A percentile compares a stretch with the other conserved stretches of the same genome.
Evolutionary conservation across 106 monocot genomes (phyloP).

Genomic region (Vanilla planifolia): DNA sequence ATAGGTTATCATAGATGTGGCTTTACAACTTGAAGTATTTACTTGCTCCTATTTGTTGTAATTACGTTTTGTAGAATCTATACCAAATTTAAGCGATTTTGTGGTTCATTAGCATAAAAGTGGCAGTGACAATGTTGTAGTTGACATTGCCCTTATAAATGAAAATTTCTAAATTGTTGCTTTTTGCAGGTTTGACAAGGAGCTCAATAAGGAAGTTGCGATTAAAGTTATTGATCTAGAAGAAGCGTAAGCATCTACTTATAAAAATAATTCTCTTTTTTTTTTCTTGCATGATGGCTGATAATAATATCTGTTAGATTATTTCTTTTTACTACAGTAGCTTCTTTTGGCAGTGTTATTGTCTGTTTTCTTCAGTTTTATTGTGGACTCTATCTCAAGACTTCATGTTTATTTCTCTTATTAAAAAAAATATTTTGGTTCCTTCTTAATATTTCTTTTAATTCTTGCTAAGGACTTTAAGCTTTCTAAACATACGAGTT

Average conservation of each 20-base stretch:
- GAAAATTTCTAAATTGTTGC: not conserved
- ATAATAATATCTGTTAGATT: not conserved
- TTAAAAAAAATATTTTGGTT: too few species aligned
- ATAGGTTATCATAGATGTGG: too few species aligned
- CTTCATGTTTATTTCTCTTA: too few species aligned
- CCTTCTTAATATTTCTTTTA: too few species aligned
- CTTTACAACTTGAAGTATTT: too few species aligned
- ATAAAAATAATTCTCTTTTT: not conserved
- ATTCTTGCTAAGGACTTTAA: too few species aligned
- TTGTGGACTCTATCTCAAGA: too few species aligned
- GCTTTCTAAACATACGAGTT: too few species aligned
- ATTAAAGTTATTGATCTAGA: constrained; percentile 98
- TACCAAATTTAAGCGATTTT: not conserved
- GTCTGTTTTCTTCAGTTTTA: too few species aligned
- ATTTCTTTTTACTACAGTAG: too few species aligned
- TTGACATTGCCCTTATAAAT: constrained; percentile 1
- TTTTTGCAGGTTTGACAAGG: constrained; percentile 82
- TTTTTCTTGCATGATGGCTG: not conserved
- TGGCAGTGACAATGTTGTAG: not conserved
- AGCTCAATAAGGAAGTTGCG: constrained; percentile 87
- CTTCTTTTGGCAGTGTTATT: too few species aligned
- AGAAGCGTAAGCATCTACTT: constrained; percentile 79
- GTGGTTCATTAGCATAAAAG: not conserved
- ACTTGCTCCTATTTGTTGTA: too few species aligned
- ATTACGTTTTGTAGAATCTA: not conserved